phyloP scores from a whole-genome alignment of 495 filamentous ascomycete genomes.

The Lasiosphaeria ovina region DNA sequence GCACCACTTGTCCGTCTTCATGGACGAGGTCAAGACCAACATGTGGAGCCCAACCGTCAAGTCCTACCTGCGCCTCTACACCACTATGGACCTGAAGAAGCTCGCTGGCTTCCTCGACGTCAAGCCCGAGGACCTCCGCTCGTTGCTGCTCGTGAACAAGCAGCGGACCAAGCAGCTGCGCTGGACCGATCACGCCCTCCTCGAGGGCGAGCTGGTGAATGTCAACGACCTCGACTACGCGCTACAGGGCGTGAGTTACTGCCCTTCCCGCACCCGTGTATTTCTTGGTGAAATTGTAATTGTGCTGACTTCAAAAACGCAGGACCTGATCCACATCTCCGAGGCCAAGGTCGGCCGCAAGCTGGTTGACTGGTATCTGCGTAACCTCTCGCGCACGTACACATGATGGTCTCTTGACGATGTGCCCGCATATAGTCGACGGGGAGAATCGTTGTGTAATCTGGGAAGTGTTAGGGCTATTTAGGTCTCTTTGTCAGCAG shows the following conservation, averaged over 20 bases:
- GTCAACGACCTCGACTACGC: slow-evolving; percentile 95
- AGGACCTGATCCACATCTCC: slow-evolving; percentile 95
- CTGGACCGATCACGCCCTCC: slow-evolving; percentile 84
- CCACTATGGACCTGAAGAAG: slow-evolving; percentile 98
- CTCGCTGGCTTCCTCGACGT: slow-evolving; percentile 95
- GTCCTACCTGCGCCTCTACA: slow-evolving; percentile 98
- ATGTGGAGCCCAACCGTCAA: slow-evolving; percentile 93
- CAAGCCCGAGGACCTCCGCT: slow-evolving; percentile 84
- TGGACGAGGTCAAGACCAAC: slow-evolving; percentile 98
- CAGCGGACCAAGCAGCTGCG: slow-evolving; percentile 94
- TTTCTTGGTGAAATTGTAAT: background rate
- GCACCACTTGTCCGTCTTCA: slow-evolving; percentile 95
- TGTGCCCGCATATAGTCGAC: background rate
- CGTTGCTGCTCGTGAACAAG: slow-evolving; percentile 94
- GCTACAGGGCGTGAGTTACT: slow-evolving; percentile 73
- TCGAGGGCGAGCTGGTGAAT: slow-evolving; percentile 90
- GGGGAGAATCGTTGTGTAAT: slow-evolving; percentile 16
- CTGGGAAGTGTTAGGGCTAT: slow-evolving; percentile 7
- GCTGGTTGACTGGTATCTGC: slow-evolving; percentile 97
- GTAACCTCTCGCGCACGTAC: slow-evolving; percentile 93
- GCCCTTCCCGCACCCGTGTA: slow-evolving; percentile 1
- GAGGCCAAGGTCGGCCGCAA: slow-evolving; percentile 97
- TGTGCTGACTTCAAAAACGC: slow-evolving; percentile 18
- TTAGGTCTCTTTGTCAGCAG: slow-evolving; percentile 16
- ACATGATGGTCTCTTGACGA: slow-evolving; percentile 19